phyloP scores from a whole-genome alignment of 2,329 filamentous ascomycete species.

The Aspergillus sp. region DNA sequence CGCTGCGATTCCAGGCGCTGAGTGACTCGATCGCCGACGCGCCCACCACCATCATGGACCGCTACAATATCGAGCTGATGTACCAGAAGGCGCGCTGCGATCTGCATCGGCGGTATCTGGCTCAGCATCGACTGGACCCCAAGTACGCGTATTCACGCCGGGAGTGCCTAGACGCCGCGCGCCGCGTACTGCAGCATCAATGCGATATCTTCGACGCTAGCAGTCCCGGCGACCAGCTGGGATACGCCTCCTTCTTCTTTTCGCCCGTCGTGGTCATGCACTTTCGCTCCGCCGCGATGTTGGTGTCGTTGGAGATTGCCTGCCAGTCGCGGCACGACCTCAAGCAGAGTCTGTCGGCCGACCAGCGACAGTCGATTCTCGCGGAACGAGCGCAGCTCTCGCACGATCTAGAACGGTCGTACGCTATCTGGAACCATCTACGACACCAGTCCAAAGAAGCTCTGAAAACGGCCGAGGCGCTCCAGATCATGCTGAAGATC shows the following conservation, averaged over 20 bases:
- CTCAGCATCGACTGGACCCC: conserved; percentile 28
- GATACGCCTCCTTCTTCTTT: conserved; percentile 16
- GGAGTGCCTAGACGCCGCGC: conserved; percentile 46
- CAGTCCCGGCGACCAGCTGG: conserved; percentile 48
- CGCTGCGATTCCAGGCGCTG: conserved; percentile 9
- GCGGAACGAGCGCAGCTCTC: conserved; percentile 12
- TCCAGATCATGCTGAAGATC: conserved; percentile 19
- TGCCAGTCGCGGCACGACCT: conserved; percentile 13
- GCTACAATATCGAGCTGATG: conserved; percentile 51
- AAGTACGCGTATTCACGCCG: conserved; percentile 40
- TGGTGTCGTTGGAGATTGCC: conserved; percentile 18
- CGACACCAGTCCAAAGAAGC: conserved; percentile 19
- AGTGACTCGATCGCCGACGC: conserved; percentile 1
- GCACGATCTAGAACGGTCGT: conserved; percentile 12
- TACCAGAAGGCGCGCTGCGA: conserved; percentile 51
- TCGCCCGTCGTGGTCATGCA: conserved; percentile 11
- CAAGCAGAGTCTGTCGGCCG: conserved; percentile 11
- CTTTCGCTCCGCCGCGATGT: conserved; percentile 18
- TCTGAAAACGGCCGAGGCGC: conserved; percentile 15
- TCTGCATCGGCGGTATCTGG: conserved; percentile 52
- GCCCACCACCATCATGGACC: conserved; percentile 48
- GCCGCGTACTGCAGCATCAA: conserved; percentile 48
- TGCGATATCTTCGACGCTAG: conserved; percentile 48
- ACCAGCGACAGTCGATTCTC: conserved; percentile 11
- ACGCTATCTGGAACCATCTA: conserved; percentile 15